Evolutionary conservation across 768 basidiomycete genomes (phyloP), one percentile per base, ranked within the genome.

Genomic region (Tulasnella sp.): DNA sequence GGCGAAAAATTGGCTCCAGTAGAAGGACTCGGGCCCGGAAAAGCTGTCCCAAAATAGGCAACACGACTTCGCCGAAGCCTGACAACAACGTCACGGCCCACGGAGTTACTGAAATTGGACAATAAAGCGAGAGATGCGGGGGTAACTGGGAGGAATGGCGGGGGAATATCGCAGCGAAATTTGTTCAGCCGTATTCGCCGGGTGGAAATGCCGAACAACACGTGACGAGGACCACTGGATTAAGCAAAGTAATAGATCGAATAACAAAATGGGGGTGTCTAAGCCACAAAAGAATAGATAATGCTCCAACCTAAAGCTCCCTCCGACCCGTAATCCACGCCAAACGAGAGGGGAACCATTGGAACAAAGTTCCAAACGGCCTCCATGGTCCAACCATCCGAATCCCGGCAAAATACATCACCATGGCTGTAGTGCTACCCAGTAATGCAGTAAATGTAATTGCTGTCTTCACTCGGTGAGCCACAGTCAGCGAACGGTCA

Each of bases 401-500:
- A 90, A 89, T 72, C 90, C 81, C 85, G 93, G 85, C 77, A 93
- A 83, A 80, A 92, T 79, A 37, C 89, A 91, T n/a, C 91, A 91
- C 40, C 64, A 49, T 76, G 34, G 74, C 74, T 14, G 91, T 88
- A 78, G 89, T 85, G 42, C 92, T 91, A 34, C 92, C 93, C 42
- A 94, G 79, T 77, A 93, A 79, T 75, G 92, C 92, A 25, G 91
- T 91, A 78, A 92, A 77, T 70, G 89, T 89, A 78, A 93, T 84
- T 82, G 93, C 93, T 85, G 86, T 89, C 82, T 89, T 87, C 80
- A 95, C 82, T 79, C 89, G 87, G 79, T 89, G 87, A 67, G 89
- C 87, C 17, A 91, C 86, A 74, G 90, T 89, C 86, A 93, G 82
- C 52, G 91, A 90, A 70, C 92, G 91, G 78, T 94, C 92, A 76